These are phyloP conservation scores for Russula dissimulans DNA, from an alignment of 768 basidiomycete species.

Conservation along the genomic window DNA sequence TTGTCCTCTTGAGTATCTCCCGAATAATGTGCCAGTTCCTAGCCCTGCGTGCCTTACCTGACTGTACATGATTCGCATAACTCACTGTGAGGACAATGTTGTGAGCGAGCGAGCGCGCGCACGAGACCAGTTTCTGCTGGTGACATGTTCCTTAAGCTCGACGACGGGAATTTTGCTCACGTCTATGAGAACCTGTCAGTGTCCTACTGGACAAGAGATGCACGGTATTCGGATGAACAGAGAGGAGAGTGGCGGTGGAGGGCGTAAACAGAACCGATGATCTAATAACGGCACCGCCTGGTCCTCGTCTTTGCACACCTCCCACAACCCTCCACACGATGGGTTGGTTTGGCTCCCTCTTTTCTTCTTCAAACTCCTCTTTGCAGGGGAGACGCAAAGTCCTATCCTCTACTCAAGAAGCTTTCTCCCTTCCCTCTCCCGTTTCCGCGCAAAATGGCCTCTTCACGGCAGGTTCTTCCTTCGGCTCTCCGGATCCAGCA, in stretches of 20 bases:
- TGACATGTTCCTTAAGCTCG: no score
- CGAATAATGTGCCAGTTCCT: no score
- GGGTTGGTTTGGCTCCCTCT: constrained; percentile 68
- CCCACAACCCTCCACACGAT: constrained; percentile 29
- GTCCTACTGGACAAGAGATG: not conserved
- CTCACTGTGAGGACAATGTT: no score
- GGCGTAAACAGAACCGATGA: not conserved
- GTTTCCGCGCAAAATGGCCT: constrained; percentile 47
- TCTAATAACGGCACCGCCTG: not conserved
- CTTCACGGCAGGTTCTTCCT: constrained; percentile 43
- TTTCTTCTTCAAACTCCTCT: constrained; percentile 38
- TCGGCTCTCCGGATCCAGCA: constrained; percentile 41
- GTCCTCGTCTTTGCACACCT: not conserved
- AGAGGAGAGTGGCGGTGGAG: not conserved
- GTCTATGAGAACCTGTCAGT: no score
- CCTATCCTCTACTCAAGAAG: constrained; percentile 74
- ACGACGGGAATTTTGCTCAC: no score
- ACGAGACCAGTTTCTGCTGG: no score
- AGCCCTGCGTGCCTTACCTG: no score
- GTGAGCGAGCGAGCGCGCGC: no score
- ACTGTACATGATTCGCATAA: no score
- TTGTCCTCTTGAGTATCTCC: no score
- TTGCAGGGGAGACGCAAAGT: constrained; percentile 46
- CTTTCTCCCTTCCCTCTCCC: constrained; percentile 80
- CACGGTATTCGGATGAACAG: not conserved